Evolutionary conservation across 1,284 basidiomycete species (phyloP).

Genomic region (Cutaneotrichosporon daszewskae): DNA sequence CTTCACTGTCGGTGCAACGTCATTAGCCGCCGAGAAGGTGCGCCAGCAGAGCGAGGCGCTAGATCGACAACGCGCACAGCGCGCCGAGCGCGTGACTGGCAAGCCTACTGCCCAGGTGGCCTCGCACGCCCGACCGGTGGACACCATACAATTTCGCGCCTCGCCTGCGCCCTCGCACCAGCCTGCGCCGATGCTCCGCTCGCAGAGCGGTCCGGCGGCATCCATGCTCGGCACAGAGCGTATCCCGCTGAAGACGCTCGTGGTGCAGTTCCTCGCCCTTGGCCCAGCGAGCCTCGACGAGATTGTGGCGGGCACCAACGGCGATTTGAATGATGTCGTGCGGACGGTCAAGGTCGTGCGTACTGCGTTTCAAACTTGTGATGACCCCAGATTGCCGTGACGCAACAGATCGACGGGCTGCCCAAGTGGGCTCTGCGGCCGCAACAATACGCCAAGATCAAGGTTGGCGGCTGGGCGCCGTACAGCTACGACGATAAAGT

Average conservation of each 20-base stretch:
- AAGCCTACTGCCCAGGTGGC: slow-evolving; percentile 3
- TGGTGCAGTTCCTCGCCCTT: slow-evolving; percentile 40
- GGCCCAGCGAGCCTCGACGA: slow-evolving; percentile 29
- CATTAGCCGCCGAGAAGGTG: slow-evolving; percentile 29
- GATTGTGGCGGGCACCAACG: slow-evolving; percentile 27
- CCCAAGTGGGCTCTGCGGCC: slow-evolving; percentile 27
- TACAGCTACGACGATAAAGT: slow-evolving; percentile 36
- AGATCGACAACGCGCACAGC: slow-evolving; percentile 25
- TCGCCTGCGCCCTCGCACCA: background rate
- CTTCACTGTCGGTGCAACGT: slow-evolving; percentile 17
- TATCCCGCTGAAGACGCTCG: slow-evolving; percentile 43
- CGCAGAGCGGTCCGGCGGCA: slow-evolving; percentile 14
- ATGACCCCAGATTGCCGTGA: slow-evolving; percentile 9
- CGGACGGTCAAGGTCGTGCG: slow-evolving; percentile 39
- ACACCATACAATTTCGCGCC: slow-evolving; percentile 1
- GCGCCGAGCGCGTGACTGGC: slow-evolving; percentile 26
- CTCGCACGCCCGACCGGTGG: background rate
- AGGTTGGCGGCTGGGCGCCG: slow-evolving; percentile 30
- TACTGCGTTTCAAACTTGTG: background rate
- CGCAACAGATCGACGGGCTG: background rate
- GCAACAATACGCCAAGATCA: slow-evolving; percentile 42
- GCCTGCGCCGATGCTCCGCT: slow-evolving; percentile 8
- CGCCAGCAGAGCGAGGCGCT: slow-evolving; percentile 25
- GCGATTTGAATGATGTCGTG: slow-evolving; percentile 35
- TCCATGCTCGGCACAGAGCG: slow-evolving; percentile 6